Percentiles rank a stretch among this genome's conserved stretches.
Conservation (phyloP, 2,329 filamentous ascomycete species). For the Spiromastix sp. region DNA sequence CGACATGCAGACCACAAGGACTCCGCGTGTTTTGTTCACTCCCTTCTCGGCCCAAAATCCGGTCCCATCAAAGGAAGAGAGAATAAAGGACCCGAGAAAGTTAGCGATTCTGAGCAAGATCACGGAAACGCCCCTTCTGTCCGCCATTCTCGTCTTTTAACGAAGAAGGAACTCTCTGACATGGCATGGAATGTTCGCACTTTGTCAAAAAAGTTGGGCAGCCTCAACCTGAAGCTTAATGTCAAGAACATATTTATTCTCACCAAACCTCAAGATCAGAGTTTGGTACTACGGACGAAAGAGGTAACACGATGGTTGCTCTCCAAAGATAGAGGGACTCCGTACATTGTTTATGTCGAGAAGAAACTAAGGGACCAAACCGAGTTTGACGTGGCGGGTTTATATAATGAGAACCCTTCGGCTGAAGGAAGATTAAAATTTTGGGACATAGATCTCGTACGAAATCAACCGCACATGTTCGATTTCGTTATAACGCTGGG, state of each 20-base stretch:
- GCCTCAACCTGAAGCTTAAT: slow-evolving; percentile 69
- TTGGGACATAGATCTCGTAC: slow-evolving; percentile 75
- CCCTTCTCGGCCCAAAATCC: slow-evolving; percentile 37
- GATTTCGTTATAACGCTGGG: slow-evolving; percentile 89
- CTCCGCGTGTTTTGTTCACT: slow-evolving; percentile 54
- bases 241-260: slow-evolving; percentile 78
- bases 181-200: slow-evolving; percentile 96
- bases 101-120: slow-evolving; percentile 8
- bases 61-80: slow-evolving; percentile 13
- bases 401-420: slow-evolving; percentile 52
- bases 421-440: slow-evolving; percentile 56
- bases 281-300: slow-evolving; percentile 65
- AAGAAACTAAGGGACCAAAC: slow-evolving; percentile 60
- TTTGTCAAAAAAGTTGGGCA: slow-evolving; percentile 74
- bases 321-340: slow-evolving; percentile 52
- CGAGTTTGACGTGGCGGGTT: slow-evolving; percentile 60
- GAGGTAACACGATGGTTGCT: slow-evolving; percentile 75
- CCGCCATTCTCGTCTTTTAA: slow-evolving; percentile 64
- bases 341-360: slow-evolving; percentile 74
- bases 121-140: slow-evolving; percentile 27
- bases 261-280: slow-evolving; percentile 82
- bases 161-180: slow-evolving; percentile 87
- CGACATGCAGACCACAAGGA: slow-evolving; percentile 22
- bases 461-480: slow-evolving; percentile 69
- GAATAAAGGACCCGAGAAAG: slow-evolving; percentile 13